phyloP scores from a whole-genome alignment of 2,329 filamentous ascomycete genomes.

The Aspergillus oerlinghausenensis region DNA sequence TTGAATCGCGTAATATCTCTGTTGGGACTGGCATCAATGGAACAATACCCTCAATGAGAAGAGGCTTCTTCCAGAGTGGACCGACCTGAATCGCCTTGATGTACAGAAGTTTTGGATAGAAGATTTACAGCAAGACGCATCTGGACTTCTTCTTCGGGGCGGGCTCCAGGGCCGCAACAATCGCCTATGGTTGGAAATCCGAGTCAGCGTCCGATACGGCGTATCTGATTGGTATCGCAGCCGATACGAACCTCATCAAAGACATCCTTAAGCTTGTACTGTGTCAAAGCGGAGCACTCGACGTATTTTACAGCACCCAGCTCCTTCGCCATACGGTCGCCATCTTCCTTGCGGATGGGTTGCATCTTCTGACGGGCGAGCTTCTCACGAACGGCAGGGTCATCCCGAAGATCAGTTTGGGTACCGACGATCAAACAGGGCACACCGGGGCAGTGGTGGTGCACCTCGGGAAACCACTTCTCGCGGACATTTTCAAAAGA shows the following conservation, averaged over 20 bases:
- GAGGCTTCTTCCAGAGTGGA: neutral
- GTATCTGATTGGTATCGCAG: neutral
- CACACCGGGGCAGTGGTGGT: constrained; percentile 96
- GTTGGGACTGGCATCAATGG: neutral
- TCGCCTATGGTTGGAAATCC: constrained; percentile 58
- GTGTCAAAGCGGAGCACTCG: constrained; percentile 94
- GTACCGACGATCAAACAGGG: constrained; percentile 97
- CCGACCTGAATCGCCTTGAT: neutral
- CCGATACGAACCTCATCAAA: constrained; percentile 80
- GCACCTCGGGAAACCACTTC: constrained; percentile 98
- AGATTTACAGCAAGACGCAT: constrained; percentile 62
- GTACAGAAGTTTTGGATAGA: neutral
- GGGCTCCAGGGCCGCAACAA: constrained; percentile 90
- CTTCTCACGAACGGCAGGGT: constrained; percentile 82
- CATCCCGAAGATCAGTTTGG: constrained; percentile 92
- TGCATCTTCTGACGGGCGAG: constrained; percentile 93
- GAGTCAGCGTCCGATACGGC: constrained; percentile 1
- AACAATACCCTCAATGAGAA: neutral
- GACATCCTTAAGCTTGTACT: constrained; percentile 98
- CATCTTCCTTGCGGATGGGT: constrained; percentile 86
- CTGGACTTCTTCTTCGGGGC: constrained; percentile 73
- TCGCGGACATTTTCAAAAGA: constrained; percentile 99
- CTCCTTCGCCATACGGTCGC: constrained; percentile 94
- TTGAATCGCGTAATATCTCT: neutral
- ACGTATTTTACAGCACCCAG: constrained; percentile 98